phyloP scores from a whole-genome alignment of 805 yeast genomes.

The Saccharomycopsis babjevae region DNA sequence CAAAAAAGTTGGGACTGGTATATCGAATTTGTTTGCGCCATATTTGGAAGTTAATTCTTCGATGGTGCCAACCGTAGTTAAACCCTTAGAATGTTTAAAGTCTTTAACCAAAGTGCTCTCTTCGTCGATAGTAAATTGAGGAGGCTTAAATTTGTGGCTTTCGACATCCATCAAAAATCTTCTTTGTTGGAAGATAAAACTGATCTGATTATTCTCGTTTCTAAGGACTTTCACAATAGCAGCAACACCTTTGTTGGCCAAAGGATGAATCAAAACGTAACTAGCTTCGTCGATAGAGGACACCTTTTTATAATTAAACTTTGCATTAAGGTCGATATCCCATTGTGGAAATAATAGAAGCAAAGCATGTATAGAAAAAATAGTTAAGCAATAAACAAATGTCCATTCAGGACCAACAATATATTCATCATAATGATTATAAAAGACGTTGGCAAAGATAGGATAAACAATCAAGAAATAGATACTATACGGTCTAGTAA shows the following conservation, averaged over 20 bases:
- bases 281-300: conserved; percentile 50
- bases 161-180: conserved; percentile 63
- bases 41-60: conserved; percentile 43
- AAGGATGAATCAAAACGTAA: conserved; percentile 67
- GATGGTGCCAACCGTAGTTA: conserved; percentile 23
- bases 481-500: conserved; percentile 9
- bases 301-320: conserved; percentile 57
- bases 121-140: conserved; percentile 56
- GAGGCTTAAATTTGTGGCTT: conserved; percentile 59
- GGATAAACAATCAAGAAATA: conserved; percentile 15
- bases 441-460: conserved; percentile 13
- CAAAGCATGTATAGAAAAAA: conserved; percentile 63
- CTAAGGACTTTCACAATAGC: conserved; percentile 61
- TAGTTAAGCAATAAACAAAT: conserved; percentile 68
- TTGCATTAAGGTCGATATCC: conserved; percentile 63
- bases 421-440: conserved; percentile 53
- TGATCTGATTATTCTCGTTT: conserved; percentile 51
- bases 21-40: conserved; percentile 84
- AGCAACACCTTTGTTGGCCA: conserved; percentile 77
- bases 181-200: conserved; percentile 85
- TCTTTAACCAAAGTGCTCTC: conserved; percentile 43
- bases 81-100: conserved; percentile 32
- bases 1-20: conserved; percentile 84
- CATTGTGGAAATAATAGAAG: conserved; percentile 89
- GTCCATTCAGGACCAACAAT: conserved; percentile 95